Percentiles rank a stretch among this genome's conserved stretches.
Evolutionary conservation across 768 basidiomycete species (phyloP).

Genomic region (Hemileccinum rubropunctum): DNA sequence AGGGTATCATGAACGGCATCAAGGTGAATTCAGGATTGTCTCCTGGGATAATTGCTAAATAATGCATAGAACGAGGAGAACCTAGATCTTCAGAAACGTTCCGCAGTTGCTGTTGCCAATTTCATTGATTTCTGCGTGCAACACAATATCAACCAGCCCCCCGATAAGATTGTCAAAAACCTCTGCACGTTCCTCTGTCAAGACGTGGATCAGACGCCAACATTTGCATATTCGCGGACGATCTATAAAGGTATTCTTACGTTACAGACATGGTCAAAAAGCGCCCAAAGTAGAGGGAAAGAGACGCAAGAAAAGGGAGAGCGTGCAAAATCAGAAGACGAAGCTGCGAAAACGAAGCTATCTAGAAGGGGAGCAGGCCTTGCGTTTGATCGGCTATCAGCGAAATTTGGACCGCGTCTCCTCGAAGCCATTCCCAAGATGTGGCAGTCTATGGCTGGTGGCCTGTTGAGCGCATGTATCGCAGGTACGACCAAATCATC

Average conservation of each 20-base stretch:
- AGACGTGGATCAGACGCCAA: conserved; percentile 84
- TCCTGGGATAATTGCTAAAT: conserved; percentile 4
- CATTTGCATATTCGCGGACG: conserved; percentile 70
- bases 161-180: conserved; percentile 96
- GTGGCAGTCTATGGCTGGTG: conserved; percentile 90
- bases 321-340: conserved; percentile 43
- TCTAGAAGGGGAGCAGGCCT: conserved; percentile 83
- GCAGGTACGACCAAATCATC: conserved; percentile 46
- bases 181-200: conserved; percentile 95
- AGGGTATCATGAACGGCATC: conserved; percentile 96
- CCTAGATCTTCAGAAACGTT: conserved; percentile 80
- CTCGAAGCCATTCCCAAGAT: conserved; percentile 85
- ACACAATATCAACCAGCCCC: conserved; percentile 75
- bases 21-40: conserved; percentile 57
- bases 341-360: conserved; percentile 61
- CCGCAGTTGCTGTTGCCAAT: conserved; percentile 80
- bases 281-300: conserved; percentile 34
- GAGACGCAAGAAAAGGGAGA: conserved; percentile 45
- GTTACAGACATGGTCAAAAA: conserved; percentile 48
- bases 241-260: conserved; percentile 74
- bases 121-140: conserved; percentile 84
- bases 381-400: conserved; percentile 77
- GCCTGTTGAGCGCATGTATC: conserved; percentile 64
- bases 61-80: conserved; percentile 80
- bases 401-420: conserved; percentile 68